Evolutionary conservation across 495 filamentous ascomycete genomes (phyloP).

Genomic region (Neurospora pannonica): DNA sequence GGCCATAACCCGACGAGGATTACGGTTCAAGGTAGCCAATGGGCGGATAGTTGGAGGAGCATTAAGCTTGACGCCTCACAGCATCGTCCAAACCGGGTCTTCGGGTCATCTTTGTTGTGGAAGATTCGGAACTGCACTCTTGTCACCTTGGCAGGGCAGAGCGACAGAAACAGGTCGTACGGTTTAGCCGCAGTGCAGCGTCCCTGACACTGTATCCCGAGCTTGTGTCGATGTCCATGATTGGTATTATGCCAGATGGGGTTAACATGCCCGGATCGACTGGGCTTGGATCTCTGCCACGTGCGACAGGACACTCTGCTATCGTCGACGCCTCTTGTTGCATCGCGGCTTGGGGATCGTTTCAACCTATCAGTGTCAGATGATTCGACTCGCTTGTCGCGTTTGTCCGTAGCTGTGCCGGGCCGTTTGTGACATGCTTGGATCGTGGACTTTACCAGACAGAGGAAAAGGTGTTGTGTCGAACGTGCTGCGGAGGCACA

Average conservation of each 20-base stretch:
- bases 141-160: neutral
- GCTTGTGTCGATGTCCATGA: neutral
- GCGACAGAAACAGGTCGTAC: neutral
- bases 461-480: neutral
- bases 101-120: neutral
- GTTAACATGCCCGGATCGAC: neutral
- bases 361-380: neutral
- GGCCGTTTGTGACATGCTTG: neutral
- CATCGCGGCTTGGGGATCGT: neutral
- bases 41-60: neutral
- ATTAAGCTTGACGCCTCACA: neutral
- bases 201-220: neutral
- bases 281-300: neutral
- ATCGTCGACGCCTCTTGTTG: neutral
- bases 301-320: neutral
- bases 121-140: neutral
- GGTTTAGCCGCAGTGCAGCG: neutral
- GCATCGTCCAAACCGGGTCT: neutral
- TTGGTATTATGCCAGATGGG: neutral
- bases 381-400: neutral
- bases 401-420: neutral
- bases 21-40: neutral
- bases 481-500: neutral
- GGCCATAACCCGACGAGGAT: neutral
- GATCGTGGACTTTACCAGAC: neutral